A percentile compares a stretch with the other conserved stretches of the same genome.
These are phyloP conservation scores for Vanderwaltozyma yarrowii DNA, from an alignment of 805 yeast species.

Conservation along the genomic window DNA sequence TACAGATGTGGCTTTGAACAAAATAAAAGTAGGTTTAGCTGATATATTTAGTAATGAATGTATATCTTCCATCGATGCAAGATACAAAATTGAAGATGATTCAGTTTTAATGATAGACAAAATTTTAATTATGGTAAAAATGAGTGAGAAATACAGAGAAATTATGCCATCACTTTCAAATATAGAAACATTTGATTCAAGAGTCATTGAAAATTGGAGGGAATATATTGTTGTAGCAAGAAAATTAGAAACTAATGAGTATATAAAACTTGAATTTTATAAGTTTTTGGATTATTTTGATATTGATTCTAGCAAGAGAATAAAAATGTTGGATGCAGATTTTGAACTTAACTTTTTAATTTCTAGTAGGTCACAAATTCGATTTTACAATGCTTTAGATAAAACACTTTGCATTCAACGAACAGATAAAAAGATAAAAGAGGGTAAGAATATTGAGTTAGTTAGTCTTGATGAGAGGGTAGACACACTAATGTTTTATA, in stretches of 20 bases:
- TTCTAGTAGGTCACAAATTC: slow-evolving; percentile 23
- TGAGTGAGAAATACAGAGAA: slow-evolving; percentile 8
- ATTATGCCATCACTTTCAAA: slow-evolving; percentile 33
- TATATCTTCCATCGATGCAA: no score
- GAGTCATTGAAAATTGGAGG: slow-evolving; percentile 64
- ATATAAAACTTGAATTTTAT: slow-evolving; percentile 31
- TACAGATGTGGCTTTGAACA: neutral
- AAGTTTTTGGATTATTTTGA: slow-evolving; percentile 51
- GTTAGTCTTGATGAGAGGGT: no score
- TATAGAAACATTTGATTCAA: slow-evolving; percentile 40
- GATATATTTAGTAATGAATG: no score
- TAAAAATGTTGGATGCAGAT: neutral
- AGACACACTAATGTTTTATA: no score
- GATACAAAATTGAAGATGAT: no score
- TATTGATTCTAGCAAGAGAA: slow-evolving; percentile 27
- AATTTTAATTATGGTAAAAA: slow-evolving; percentile 56
- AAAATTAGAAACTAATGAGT: slow-evolving; percentile 34
- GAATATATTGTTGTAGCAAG: slow-evolving; percentile 69
- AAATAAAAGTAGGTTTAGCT: neutral
- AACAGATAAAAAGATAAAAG: slow-evolving; percentile 3
- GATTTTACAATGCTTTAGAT: slow-evolving; percentile 57
- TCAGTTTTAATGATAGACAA: no score
- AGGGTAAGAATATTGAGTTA: no score
- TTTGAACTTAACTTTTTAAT: neutral
- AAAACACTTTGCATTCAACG: slow-evolving; percentile 41